These are phyloP conservation scores for Saururus chinensis DNA, from an alignment of 164 flowering plant genomes.

Conservation along the genomic window DNA sequence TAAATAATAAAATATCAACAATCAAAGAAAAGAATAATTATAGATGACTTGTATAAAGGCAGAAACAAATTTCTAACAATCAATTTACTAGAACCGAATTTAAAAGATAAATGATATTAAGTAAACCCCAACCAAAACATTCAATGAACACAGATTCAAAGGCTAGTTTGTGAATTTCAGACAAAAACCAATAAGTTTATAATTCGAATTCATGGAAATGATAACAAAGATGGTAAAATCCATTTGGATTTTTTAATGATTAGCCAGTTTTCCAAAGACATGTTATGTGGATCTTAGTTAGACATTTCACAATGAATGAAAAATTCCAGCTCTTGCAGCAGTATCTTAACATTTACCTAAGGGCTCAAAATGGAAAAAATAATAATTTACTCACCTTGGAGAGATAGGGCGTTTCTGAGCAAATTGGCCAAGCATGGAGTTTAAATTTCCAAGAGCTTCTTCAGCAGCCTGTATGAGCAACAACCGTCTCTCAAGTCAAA, in stretches of 20 bases:
- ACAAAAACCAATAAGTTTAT: background rate
- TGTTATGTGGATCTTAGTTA: no score
- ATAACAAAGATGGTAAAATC: background rate
- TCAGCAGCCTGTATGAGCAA: slow-evolving; percentile 65
- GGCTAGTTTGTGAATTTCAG: background rate
- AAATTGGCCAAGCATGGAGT: slow-evolving; percentile 36
- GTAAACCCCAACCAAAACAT: no score
- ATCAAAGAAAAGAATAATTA: no score
- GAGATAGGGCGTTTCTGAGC: slow-evolving; percentile 49
- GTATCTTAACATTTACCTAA: background rate
- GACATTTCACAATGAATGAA: no score
- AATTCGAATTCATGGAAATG: no score
- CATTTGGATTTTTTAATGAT: background rate
- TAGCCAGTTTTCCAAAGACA: no score
- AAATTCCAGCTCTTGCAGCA: no score
- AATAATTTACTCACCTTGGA: slow-evolving; percentile 47
- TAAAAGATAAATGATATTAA: background rate
- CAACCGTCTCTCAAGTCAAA: background rate
- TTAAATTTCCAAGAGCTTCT: slow-evolving; percentile 54
- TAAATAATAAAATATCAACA: no score
- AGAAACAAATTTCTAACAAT: no score
- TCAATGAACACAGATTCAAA: no score
- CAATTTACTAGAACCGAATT: no score
- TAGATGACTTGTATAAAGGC: no score
- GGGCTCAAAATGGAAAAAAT: background rate